Base-by-base conservation (phyloP, 2,329 filamentous ascomycete genomes). In the Calonectria pseudoreteaudii region DNA sequence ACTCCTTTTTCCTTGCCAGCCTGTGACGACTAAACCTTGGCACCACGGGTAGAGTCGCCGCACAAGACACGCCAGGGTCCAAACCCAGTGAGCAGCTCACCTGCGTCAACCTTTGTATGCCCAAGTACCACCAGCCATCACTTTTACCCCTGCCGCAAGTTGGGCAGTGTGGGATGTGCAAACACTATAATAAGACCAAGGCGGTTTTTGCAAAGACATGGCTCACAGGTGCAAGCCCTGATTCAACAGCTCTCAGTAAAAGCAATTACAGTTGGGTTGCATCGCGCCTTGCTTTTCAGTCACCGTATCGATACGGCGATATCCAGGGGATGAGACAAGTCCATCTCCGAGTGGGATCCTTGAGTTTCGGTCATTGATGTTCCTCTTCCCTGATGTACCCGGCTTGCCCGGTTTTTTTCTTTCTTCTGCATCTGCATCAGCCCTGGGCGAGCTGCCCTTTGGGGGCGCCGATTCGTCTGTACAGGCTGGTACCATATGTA, bases 391-490 rank as follows among this genome's bases (percentile, higher is more conserved):
- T 49, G 31, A 28, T 60, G 62, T 72, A 73, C 66, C 44, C 62
- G 74, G 62, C 50, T 68, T 66, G 66, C 36, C 56, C 74, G 58
- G 52, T 65, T 58, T 71, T 60, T 72, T 72, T 65, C 72, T 26
- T 79, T 72, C 60, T 78, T 74, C 62, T 76, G 50, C 70, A 60
- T 62, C 77, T 75, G 78, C 75, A 78, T 74, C 76, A 71, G 73
- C 71, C 69, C 76, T 79, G 74, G 70, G 7, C 76, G 77, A 70
- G 71, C 74, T 74, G 53, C 60, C 66, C 66, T 31, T 58, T 70
- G 38, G 44, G 65, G 20, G 67, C 75, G 71, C 72, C 71, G 68
- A 66, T 71, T 76, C 75, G 68, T 72, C 62, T 71, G 70, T 71
- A 74, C 56, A 62, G 18, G 34, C 36, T 9, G 34, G 34, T 28